phyloP scores from a whole-genome alignment of 2,329 filamentous ascomycete species.

The Thielaviopsis punctulata region DNA sequence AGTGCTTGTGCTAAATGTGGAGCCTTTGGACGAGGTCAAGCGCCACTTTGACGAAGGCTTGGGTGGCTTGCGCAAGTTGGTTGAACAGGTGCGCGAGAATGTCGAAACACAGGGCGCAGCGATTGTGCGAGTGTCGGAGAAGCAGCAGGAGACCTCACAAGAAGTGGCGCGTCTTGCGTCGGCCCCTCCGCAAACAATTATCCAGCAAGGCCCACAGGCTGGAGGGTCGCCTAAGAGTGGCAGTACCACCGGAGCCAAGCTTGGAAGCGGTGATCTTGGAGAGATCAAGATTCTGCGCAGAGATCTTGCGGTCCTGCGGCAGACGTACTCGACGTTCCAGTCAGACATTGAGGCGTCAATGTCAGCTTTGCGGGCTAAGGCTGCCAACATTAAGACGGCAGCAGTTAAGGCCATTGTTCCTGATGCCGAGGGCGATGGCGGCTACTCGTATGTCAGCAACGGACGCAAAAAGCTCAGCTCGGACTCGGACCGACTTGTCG shows the following conservation, averaged over 20 bases:
- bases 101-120: slow-evolving; percentile 69
- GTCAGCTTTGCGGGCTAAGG: slow-evolving; percentile 66
- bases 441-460: slow-evolving; percentile 65
- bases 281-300: slow-evolving; percentile 72
- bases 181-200: slow-evolving; percentile 24
- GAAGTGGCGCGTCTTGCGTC: slow-evolving; percentile 53
- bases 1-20: slow-evolving; percentile 86
- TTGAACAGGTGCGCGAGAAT: slow-evolving; percentile 73
- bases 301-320: slow-evolving; percentile 78
- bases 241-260: slow-evolving; percentile 23
- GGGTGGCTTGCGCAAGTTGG: slow-evolving; percentile 57
- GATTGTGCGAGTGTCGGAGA: slow-evolving; percentile 73
- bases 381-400: slow-evolving; percentile 58
- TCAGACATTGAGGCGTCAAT: slow-evolving; percentile 79
- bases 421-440: slow-evolving; percentile 57
- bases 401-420: slow-evolving; percentile 57
- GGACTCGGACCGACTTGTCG: slow-evolving; percentile 81
- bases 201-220: slow-evolving; percentile 10
- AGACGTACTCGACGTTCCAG: slow-evolving; percentile 85
- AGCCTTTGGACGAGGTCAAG: slow-evolving; percentile 89
- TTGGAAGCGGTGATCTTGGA: slow-evolving; percentile 45
- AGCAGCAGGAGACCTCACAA: slow-evolving; percentile 75
- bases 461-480: slow-evolving; percentile 76
- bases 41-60: slow-evolving; percentile 88
- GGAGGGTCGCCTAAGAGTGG: slow-evolving; percentile 20